A percentile compares a stretch with the other conserved stretches of the same genome.
Evolutionary conservation across 2,329 filamentous ascomycete genomes (phyloP).

Genomic region (Fusarium sp.): DNA sequence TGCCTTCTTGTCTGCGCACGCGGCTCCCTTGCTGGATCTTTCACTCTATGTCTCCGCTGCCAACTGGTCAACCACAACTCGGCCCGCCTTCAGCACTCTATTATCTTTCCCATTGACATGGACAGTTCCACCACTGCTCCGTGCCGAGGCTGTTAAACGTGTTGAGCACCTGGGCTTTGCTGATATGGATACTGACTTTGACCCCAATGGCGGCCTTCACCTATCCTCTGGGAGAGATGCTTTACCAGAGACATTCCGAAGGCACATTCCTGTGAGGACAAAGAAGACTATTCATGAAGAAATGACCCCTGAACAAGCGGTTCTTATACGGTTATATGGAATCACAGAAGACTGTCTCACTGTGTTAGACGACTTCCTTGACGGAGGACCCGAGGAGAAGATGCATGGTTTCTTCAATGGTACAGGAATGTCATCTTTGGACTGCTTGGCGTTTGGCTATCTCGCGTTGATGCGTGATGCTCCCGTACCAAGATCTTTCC

Average conservation of each 20-base stretch:
- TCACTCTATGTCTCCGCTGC: slow-evolving; percentile 90
- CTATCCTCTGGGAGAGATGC: slow-evolving; percentile 51
- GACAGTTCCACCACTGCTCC: slow-evolving; percentile 79
- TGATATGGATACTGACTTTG: slow-evolving; percentile 71
- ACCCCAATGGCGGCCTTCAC: slow-evolving; percentile 51
- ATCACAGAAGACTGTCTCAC: slow-evolving; percentile 77
- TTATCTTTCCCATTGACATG: slow-evolving; percentile 91
- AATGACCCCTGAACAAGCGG: slow-evolving; percentile 76
- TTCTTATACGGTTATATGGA: slow-evolving; percentile 79
- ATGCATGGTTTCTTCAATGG: slow-evolving; percentile 47
- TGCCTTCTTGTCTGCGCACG: slow-evolving; percentile 78
- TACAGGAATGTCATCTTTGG: slow-evolving; percentile 57
- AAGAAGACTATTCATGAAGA: slow-evolving; percentile 69
- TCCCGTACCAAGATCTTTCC: slow-evolving; percentile 55
- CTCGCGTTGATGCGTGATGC: slow-evolving; percentile 74
- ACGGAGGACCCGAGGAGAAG: slow-evolving; percentile 33
- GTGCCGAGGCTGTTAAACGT: slow-evolving; percentile 74
- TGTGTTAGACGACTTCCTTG: slow-evolving; percentile 70
- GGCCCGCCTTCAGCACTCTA: slow-evolving; percentile 82
- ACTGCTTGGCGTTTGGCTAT: slow-evolving; percentile 85
- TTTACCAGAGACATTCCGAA: slow-evolving; percentile 54
- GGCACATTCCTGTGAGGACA: slow-evolving; percentile 52
- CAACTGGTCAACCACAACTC: slow-evolving; percentile 83
- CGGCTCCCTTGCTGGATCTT: slow-evolving; percentile 83
- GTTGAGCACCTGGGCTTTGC: slow-evolving; percentile 77